phyloP scores from a whole-genome alignment of 2,329 filamentous ascomycete species.

The Rutstroemia sp. region DNA sequence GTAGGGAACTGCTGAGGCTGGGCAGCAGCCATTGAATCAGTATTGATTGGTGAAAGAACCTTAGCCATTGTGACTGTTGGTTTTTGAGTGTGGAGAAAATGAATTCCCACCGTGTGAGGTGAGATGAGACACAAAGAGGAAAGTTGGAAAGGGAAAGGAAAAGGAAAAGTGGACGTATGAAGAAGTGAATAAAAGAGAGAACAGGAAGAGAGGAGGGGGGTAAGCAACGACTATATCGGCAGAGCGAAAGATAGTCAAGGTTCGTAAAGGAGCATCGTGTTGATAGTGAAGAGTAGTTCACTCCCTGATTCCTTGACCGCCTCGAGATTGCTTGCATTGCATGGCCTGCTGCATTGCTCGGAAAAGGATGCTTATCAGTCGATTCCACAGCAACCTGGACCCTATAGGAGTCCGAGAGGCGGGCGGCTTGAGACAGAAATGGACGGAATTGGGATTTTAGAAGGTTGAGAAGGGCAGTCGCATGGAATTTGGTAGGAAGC shows the following conservation, averaged over 20 bases:
- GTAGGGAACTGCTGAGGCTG: slow-evolving; percentile 8
- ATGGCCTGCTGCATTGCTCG: slow-evolving; percentile 1
- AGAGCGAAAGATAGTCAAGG: not conserved
- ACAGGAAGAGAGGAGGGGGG: not conserved
- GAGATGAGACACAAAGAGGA: not conserved
- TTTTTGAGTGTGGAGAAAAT: not conserved
- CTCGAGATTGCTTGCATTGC: slow-evolving; percentile 5
- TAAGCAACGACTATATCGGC: not conserved
- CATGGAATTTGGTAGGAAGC: not conserved
- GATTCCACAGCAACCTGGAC: not conserved
- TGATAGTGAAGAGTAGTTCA: not conserved
- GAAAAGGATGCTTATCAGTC: slow-evolving; percentile 7
- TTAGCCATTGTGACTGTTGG: slow-evolving; percentile 5
- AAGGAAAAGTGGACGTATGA: not conserved
- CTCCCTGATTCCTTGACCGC: slow-evolving; percentile 10
- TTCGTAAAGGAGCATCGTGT: not conserved
- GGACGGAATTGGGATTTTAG: not conserved
- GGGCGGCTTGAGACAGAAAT: slow-evolving; percentile 1
- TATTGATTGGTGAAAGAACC: slow-evolving; percentile 7
- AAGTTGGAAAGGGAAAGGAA: not conserved
- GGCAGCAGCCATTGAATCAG: slow-evolving; percentile 5
- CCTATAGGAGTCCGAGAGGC: not conserved
- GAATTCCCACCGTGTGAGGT: not conserved
- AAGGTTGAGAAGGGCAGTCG: not conserved
- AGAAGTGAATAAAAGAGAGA: not conserved